A percentile compares a stretch with the other conserved stretches of the same genome.
These are phyloP conservation scores for Coemansia sp. DNA, from an alignment of 192 early-diverging fungal species.

Conservation along the genomic window DNA sequence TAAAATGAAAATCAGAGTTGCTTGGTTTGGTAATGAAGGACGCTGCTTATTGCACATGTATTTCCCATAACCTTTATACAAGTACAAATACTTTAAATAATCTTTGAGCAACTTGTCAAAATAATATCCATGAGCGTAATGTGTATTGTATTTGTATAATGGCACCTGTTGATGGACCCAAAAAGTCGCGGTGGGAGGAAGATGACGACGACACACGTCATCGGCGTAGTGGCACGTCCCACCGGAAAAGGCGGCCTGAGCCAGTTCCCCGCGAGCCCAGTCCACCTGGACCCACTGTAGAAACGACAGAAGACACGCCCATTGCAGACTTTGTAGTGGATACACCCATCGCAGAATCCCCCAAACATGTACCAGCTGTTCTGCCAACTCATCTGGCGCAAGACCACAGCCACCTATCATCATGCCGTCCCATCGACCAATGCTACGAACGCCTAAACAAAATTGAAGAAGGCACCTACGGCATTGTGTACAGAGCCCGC, in stretches of 20 bases:
- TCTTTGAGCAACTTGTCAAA: neutral
- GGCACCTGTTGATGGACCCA: neutral
- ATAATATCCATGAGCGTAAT: neutral
- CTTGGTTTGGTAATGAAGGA: neutral
- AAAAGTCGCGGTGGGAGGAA: conserved; percentile 11
- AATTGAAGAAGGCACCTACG: conserved; percentile 96
- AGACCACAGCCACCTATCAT: conserved; percentile 13
- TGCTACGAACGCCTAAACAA: conserved; percentile 91
- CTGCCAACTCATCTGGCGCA: conserved; percentile 25
- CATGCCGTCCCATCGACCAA: conserved; percentile 38
- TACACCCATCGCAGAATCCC: neutral
- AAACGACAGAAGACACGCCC: neutral
- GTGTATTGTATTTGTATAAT: neutral
- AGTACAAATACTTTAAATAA: neutral
- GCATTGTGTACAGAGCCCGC: conserved; percentile 90
- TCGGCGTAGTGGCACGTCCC: neutral
- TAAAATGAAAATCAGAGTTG: neutral
- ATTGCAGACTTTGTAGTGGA: neutral
- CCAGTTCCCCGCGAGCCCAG: neutral
- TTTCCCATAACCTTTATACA: neutral
- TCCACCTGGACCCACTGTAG: neutral
- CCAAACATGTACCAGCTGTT: neutral
- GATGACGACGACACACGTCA: neutral
- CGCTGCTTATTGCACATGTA: neutral
- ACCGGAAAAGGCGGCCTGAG: neutral